These are phyloP conservation scores for Orbilia blumenaviensis DNA, from an alignment of 2,329 filamentous ascomycete genomes.

Conservation along the genomic window DNA sequence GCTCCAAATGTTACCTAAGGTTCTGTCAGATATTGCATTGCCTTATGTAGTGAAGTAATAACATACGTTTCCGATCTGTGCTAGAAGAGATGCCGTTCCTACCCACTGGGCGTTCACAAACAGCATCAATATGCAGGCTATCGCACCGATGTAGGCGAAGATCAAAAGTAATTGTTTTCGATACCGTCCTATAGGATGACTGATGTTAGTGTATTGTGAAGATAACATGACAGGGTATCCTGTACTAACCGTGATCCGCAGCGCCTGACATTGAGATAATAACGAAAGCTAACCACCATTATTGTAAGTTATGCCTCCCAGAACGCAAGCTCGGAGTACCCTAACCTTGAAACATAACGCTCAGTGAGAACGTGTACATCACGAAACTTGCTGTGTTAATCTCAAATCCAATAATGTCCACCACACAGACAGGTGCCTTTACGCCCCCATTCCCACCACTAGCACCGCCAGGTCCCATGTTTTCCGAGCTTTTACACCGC, in stretches of 20 bases:
- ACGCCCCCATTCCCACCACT: conserved; percentile 16
- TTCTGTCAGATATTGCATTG: background rate
- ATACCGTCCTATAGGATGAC: conserved; percentile 64
- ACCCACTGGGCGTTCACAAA: conserved; percentile 79
- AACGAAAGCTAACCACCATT: conserved; percentile 65
- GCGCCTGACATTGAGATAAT: conserved; percentile 97
- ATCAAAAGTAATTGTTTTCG: conserved; percentile 84
- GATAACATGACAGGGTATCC: background rate
- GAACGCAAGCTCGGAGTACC: background rate
- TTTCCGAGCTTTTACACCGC: conserved; percentile 68
- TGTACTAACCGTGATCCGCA: conserved; percentile 81
- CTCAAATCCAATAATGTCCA: conserved; percentile 81
- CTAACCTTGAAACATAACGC: conserved; percentile 66
- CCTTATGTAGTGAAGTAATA: background rate
- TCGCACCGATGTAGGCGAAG: conserved; percentile 84
- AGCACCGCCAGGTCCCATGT: conserved; percentile 26
- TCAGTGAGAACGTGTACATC: conserved; percentile 97
- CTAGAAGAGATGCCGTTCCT: conserved; percentile 80
- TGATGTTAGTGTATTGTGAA: background rate
- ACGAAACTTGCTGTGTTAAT: conserved; percentile 97
- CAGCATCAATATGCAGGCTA: conserved; percentile 88
- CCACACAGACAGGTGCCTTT: conserved; percentile 73
- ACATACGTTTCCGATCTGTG: conserved; percentile 85
- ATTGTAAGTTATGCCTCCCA: conserved; percentile 1
- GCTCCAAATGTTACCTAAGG: conserved; percentile 76